Evolutionary conservation across 116 monocot species (phyloP).

Genomic region (Papilionanthe hybrid): DNA sequence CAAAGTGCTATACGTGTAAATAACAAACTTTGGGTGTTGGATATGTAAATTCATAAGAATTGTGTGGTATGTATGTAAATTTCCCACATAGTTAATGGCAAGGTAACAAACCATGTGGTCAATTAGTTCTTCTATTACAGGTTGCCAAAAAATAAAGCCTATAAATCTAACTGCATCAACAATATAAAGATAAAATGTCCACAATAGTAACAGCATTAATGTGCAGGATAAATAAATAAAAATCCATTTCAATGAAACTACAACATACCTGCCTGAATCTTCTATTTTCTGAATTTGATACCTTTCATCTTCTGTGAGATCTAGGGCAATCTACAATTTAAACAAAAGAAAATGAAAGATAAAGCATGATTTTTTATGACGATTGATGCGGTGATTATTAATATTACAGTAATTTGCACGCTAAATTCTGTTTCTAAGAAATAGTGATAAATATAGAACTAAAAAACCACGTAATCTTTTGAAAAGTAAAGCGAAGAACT

Average conservation of each 20-base stretch:
- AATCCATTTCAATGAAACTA: constrained; percentile 2
- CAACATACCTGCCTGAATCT: constrained; percentile 44
- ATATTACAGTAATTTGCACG: background rate
- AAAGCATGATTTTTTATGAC: background rate
- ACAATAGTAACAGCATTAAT: background rate
- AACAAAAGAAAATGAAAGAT: constrained; percentile 6
- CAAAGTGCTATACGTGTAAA: too few relatives aligned
- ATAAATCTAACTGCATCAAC: constrained; percentile 2
- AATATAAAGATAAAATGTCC: constrained; percentile 1
- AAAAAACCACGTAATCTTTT: background rate
- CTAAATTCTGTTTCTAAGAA: background rate
- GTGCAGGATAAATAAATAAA: background rate
- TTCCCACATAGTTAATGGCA: too few relatives aligned
- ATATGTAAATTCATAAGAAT: too few relatives aligned
- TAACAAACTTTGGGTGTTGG: too few relatives aligned
- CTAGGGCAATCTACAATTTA: constrained; percentile 61
- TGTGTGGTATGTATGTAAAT: too few relatives aligned
- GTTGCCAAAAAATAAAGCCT: background rate
- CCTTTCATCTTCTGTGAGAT: constrained; percentile 72
- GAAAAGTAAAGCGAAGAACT: background rate
- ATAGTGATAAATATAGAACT: background rate
- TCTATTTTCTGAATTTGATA: constrained; percentile 56
- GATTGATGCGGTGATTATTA: background rate
- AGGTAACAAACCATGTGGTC: background rate
- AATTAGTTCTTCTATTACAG: background rate